phyloP scores from a whole-genome alignment of 495 filamentous ascomycete species.

The Penicillium silybi region DNA sequence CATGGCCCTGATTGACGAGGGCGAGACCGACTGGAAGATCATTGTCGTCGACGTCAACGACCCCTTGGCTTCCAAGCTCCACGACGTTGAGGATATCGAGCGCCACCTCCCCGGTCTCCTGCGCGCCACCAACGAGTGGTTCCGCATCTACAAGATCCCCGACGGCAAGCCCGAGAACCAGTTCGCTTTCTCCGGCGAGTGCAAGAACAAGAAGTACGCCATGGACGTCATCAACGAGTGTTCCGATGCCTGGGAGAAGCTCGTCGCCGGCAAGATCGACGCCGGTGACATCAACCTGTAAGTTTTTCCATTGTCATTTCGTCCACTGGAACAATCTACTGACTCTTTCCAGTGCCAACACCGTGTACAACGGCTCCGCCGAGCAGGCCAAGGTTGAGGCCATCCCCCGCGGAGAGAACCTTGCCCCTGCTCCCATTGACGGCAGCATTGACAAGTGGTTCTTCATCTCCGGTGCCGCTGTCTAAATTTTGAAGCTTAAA shows the following conservation, averaged over 20 bases:
- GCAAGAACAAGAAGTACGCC: conserved; percentile 99
- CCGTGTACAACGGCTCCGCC: conserved; percentile 60
- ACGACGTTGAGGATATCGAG: conserved; percentile 99
- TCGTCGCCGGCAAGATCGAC: conserved; percentile 82
- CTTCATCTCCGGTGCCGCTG: conserved; percentile 98
- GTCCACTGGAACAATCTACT: conserved; percentile 14
- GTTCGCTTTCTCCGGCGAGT: conserved; percentile 99
- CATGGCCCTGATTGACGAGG: conserved; percentile 98
- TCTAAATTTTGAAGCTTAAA: conserved; percentile 54
- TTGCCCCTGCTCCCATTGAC: conserved; percentile 84
- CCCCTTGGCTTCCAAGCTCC: conserved; percentile 90
- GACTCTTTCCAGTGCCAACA: conserved; percentile 63
- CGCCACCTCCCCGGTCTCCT: conserved; percentile 95
- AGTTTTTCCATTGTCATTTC: conserved; percentile 31
- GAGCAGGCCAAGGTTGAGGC: conserved; percentile 60
- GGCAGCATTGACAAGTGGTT: conserved; percentile 99
- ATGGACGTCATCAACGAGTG: conserved; percentile 93
- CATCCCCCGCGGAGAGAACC: conserved; percentile 69
- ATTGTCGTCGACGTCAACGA: conserved; percentile 99
- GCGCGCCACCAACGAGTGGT: conserved; percentile 99
- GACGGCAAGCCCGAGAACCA: conserved; percentile 99
- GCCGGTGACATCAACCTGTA: conserved; percentile 78
- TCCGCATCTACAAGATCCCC: conserved; percentile 99
- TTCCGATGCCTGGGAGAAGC: conserved; percentile 91
- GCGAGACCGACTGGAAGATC: conserved; percentile 99